A percentile compares a stretch with the other conserved stretches of the same genome.
phyloP scores from a whole-genome alignment of 1,139 yeast species.

The Candida pseudocylindracea region DNA sequence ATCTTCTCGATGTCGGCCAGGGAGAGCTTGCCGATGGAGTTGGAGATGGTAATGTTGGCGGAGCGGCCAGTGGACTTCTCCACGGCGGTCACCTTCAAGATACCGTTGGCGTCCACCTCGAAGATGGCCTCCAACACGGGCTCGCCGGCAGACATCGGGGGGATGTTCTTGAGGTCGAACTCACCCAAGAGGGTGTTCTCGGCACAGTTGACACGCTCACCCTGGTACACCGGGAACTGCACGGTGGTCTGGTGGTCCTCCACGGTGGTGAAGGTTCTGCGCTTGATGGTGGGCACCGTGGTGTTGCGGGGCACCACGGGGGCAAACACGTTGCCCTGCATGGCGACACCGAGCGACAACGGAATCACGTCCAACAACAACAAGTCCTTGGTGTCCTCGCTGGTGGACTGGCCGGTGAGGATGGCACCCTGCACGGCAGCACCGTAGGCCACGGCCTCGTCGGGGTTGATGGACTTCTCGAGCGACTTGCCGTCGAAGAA shows the following conservation, averaged over 20 bases:
- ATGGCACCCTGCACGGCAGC: constrained; percentile 99
- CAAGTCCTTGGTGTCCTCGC: constrained; percentile 93
- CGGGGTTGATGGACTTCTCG: constrained; percentile 24
- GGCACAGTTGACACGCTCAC: constrained; percentile 99
- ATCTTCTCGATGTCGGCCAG: constrained; percentile 96
- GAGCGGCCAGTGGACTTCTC: constrained; percentile 99
- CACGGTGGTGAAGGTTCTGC: constrained; percentile 99
- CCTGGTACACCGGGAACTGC: constrained; percentile 99
- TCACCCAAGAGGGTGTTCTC: constrained; percentile 99
- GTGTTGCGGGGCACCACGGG: constrained; percentile 99
- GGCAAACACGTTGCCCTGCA: constrained; percentile 98
- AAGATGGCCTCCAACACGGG: constrained; percentile 99
- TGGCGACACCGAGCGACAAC: constrained; percentile 98
- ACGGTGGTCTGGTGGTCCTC: constrained; percentile 99
- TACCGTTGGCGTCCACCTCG: constrained; percentile 99
- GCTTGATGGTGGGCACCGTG: constrained; percentile 98
- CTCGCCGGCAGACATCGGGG: constrained; percentile 99
- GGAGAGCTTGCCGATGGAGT: constrained; percentile 98
- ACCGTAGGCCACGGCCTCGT: constrained; percentile 82
- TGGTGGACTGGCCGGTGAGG: constrained; percentile 86
- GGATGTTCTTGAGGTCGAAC: constrained; percentile 96
- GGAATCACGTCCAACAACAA: constrained; percentile 96
- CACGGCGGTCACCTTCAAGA: constrained; percentile 97
- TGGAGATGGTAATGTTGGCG: constrained; percentile 98
- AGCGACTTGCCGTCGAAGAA: constrained; percentile 22